Evolutionary conservation across 768 basidiomycete species (phyloP), one percentile per base, ranked within the genome.

Genomic region (Botryobasidium botryosum): DNA sequence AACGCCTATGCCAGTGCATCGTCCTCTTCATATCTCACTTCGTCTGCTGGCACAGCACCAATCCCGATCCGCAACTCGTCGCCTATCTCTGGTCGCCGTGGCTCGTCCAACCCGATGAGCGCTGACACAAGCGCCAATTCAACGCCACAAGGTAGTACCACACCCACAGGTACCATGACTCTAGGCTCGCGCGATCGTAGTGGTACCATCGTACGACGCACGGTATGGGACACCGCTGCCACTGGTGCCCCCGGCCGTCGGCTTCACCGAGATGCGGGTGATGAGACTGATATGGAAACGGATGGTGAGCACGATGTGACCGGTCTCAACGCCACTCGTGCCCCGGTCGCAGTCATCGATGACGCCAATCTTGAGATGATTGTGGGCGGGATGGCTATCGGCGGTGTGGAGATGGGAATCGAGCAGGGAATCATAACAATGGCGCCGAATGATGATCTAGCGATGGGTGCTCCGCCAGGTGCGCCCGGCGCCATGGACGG

Each of bases 381-480:
- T 18, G 46, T 43, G 1, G 35, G 32, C 17, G 47, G 44, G 5
- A 46, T 49, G 38, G 47, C 70, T 6, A 70, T 72, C 0, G 77
- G 81, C 12, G 52, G 43, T 7, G 44, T 53, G 25, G 51, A 40
- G 17, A 44, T 48, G 37, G 51, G 50, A 10, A 41, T 53, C 20
- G 79, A 81, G 44, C 79, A 79, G 48, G 82, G 78, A 1, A 75
- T 85, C 32, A 81, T 82, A 5, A 72, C 72, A 3, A 61, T 85
- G 33, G 80, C 83, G 32, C 69, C 73, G n/a, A 85, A 85, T 50
- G 85, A 88, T 52, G 82, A 83, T 58, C 82, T 87, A 51, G 81
- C 79, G 4, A 83, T 86, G 77, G 85, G 85, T 38, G 85, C 85
- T 0, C 85, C 85, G 1, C 86, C 86, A 6, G 84, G 84, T 31